Evolutionary conservation across 116 monocot genomes (phyloP).

Genomic region (Posidonia oceanica): DNA sequence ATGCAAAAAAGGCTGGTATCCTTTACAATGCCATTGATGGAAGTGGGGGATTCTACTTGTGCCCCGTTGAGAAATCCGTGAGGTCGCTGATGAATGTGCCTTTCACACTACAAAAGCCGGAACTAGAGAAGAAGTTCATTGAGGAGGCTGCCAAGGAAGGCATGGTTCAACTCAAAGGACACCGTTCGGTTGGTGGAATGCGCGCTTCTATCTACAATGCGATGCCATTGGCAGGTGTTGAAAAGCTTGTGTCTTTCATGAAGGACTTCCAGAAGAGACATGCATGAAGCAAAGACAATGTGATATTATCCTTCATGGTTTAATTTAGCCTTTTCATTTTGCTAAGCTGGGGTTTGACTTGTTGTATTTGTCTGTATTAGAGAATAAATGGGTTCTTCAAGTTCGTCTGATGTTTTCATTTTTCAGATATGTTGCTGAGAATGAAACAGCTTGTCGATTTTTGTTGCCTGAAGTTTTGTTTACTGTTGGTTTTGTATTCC

Average conservation of each 20-base stretch:
- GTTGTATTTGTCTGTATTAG: no score
- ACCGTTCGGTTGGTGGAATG: slow-evolving; percentile 87
- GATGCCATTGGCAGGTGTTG: slow-evolving; percentile 78
- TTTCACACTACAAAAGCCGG: slow-evolving; percentile 58
- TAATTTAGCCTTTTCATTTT: no score
- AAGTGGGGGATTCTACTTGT: slow-evolving; percentile 68
- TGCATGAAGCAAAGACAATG: slow-evolving; percentile 17
- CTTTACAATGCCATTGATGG: slow-evolving; percentile 83
- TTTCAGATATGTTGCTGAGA: no score
- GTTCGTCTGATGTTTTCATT: no score
- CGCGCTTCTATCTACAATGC: slow-evolving; percentile 96
- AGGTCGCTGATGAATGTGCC: slow-evolving; percentile 94
- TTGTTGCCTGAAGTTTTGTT: no score
- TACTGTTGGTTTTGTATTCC: no score
- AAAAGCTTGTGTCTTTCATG: slow-evolving; percentile 99
- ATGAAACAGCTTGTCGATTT: no score
- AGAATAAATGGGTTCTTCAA: no score
- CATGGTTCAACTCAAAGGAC: slow-evolving; percentile 99
- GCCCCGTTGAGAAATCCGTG: slow-evolving; percentile 79
- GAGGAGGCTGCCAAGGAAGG: slow-evolving; percentile 76
- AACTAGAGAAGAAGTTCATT: slow-evolving; percentile 94
- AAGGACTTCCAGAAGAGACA: slow-evolving; percentile 95
- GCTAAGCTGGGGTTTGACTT: no score
- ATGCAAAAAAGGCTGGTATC: slow-evolving; percentile 58
- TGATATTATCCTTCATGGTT: no score